These are phyloP conservation scores for Aspergillus tanneri DNA, from an alignment of 2,329 filamentous ascomycete species.

Conservation along the genomic window DNA sequence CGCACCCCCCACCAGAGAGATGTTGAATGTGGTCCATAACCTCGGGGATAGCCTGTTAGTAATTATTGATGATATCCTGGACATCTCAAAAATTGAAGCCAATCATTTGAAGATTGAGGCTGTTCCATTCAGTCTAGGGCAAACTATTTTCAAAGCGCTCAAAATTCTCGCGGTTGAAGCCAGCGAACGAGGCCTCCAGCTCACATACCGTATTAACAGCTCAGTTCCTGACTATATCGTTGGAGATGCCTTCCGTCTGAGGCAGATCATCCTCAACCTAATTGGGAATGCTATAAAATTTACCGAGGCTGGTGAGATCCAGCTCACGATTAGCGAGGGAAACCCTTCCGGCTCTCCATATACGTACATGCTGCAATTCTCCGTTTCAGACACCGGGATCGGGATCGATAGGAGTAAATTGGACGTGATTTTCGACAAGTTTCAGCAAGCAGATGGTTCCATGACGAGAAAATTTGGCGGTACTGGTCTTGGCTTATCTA, in stretches of 20 bases:
- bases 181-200: constrained; percentile 88
- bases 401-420: constrained; percentile 94
- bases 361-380: constrained; percentile 93
- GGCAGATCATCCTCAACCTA: constrained; percentile 94
- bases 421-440: constrained; percentile 96
- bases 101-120: constrained; percentile 98
- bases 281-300: constrained; percentile 99
- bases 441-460: constrained; percentile 96
- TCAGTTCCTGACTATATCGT: constrained; percentile 93
- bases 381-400: constrained; percentile 93
- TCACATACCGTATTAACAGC: constrained; percentile 90
- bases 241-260: constrained; percentile 91
- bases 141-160: constrained; percentile 93
- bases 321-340: constrained; percentile 79
- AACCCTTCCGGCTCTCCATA: constrained; percentile 64
- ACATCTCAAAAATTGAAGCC: constrained; percentile 79
- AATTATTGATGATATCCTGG: constrained; percentile 81
- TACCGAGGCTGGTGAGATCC: constrained; percentile 93
- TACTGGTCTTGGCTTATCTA: constrained; percentile 88
- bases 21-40: constrained; percentile 97
- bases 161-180: constrained; percentile 97
- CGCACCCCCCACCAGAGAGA: constrained; percentile 92
- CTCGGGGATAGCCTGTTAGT: constrained; percentile 93
- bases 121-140: constrained; percentile 90
- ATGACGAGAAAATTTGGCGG: constrained; percentile 96